Evolutionary conservation across 352 stramenopile genomes (phyloP).

Genomic region (Globisporangium middletonii): DNA sequence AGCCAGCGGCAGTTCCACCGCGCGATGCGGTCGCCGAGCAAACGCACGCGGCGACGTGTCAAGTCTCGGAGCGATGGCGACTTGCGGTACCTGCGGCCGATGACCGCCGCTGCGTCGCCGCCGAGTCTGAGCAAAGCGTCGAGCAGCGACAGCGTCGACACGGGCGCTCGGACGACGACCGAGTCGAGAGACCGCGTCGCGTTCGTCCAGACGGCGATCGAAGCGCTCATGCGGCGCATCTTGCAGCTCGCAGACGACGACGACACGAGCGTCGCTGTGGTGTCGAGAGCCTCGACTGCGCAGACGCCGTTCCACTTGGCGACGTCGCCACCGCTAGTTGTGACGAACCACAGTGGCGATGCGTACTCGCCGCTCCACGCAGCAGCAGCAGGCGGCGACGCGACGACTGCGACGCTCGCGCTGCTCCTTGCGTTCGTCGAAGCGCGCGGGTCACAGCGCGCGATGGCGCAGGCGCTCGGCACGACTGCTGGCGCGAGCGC

Average conservation of each 20-base stretch:
- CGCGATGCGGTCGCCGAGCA: slow-evolving; percentile 8
- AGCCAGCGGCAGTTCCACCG: background rate
- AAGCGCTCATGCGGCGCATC: slow-evolving; percentile 7
- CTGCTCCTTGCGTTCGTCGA: slow-evolving; percentile 36
- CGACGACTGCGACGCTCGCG: slow-evolving; percentile 28
- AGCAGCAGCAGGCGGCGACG: slow-evolving; percentile 29
- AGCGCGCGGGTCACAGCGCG: slow-evolving; percentile 7
- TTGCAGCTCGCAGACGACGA: slow-evolving; percentile 5
- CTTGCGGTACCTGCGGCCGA: slow-evolving; percentile 20
- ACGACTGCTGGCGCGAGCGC: slow-evolving; percentile 14
- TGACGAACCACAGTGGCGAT: slow-evolving; percentile 32
- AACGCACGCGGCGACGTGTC: slow-evolving; percentile 19
- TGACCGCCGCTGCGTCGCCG: slow-evolving; percentile 5
- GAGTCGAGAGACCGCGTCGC: background rate
- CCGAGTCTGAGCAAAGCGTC: background rate
- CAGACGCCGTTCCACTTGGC: slow-evolving; percentile 27
- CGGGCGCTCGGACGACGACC: background rate
- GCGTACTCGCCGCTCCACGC: slow-evolving; percentile 33
- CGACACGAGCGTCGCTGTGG: background rate
- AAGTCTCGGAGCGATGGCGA: slow-evolving; percentile 52
- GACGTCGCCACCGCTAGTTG: slow-evolving; percentile 18
- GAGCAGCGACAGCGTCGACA: slow-evolving; percentile 2
- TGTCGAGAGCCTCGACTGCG: slow-evolving; percentile 1
- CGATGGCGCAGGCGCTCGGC: slow-evolving; percentile 17
- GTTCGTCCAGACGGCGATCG: slow-evolving; percentile 9